These are phyloP conservation scores for Pseudocercospora fuligena DNA, from an alignment of 2,329 filamentous ascomycete genomes.

Conservation along the genomic window DNA sequence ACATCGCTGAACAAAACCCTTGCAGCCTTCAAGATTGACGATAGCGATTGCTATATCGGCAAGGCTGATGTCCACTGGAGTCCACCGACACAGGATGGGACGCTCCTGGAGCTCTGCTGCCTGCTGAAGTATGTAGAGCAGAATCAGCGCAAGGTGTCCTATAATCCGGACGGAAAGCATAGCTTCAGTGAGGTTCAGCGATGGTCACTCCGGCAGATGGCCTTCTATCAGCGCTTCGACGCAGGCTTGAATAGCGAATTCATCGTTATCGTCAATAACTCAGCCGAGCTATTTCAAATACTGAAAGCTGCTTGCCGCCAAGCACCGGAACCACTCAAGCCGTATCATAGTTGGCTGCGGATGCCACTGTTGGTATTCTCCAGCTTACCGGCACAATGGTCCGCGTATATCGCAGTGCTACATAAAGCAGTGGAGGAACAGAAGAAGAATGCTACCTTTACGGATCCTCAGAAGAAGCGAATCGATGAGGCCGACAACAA, in stretches of 20 bases:
- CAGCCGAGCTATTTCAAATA: neutral
- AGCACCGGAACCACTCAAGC: neutral
- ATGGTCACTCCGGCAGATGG: constrained; percentile 23
- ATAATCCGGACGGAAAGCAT: neutral
- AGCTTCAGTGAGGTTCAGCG: neutral
- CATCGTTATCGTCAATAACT: constrained; percentile 13
- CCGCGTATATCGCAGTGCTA: constrained; percentile 14
- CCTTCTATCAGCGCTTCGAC: constrained; percentile 10
- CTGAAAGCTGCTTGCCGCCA: neutral
- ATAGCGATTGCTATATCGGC: constrained; percentile 16
- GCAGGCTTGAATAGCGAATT: neutral
- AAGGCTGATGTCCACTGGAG: constrained; percentile 9
- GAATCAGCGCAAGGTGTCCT: neutral
- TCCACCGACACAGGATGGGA: neutral
- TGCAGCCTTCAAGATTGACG: constrained; percentile 13
- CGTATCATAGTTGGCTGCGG: constrained; percentile 12
- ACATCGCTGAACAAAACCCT: constrained; percentile 14
- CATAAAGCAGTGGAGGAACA: constrained; percentile 16
- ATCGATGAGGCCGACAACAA: constrained; percentile 16
- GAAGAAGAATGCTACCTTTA: constrained; percentile 14
- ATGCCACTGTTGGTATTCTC: constrained; percentile 9
- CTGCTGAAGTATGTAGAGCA: constrained; percentile 19
- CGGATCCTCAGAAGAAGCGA: constrained; percentile 6
- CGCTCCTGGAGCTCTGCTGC: constrained; percentile 9
- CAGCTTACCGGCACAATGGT: constrained; percentile 14